Conservation (phyloP, 306 rosid species). For the Carpinus viminea region DNA sequence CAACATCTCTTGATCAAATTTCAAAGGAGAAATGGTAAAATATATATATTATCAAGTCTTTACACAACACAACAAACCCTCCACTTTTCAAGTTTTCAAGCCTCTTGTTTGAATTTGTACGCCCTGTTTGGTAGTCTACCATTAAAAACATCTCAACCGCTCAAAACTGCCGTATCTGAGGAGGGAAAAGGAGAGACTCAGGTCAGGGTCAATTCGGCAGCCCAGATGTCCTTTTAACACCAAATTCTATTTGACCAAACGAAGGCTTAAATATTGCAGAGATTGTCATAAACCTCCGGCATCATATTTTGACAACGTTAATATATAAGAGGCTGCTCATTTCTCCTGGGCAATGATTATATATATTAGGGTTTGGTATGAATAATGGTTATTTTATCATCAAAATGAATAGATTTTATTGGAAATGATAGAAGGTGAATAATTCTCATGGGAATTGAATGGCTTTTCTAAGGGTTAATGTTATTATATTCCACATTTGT, state of each 20-base stretch:
- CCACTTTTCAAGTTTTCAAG: neutral
- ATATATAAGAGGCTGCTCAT: neutral
- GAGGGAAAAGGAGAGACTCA: neutral
- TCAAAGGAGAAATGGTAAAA: neutral
- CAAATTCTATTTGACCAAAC: conserved; percentile 18
- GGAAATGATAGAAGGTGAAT: no score
- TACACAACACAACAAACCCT: neutral
- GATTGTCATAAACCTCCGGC: neutral
- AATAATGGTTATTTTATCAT: no score
- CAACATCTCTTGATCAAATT: neutral
- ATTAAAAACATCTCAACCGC: conserved; percentile 23
- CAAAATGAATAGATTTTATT: no score
- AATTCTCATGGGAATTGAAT: no score
- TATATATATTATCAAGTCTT: neutral
- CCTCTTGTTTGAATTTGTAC: neutral
- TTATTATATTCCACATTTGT: no score
- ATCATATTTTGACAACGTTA: neutral
- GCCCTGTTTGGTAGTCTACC: neutral
- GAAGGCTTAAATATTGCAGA: neutral
- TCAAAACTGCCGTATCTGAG: conserved; percentile 34
- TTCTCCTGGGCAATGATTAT: neutral
- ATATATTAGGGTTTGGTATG: no score
- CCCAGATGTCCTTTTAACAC: neutral
- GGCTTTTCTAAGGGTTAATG: no score
- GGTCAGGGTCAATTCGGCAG: conserved; percentile 37